Conservation (phyloP, 2,329 filamentous ascomycete species). For the Aphanocladium album region DNA sequence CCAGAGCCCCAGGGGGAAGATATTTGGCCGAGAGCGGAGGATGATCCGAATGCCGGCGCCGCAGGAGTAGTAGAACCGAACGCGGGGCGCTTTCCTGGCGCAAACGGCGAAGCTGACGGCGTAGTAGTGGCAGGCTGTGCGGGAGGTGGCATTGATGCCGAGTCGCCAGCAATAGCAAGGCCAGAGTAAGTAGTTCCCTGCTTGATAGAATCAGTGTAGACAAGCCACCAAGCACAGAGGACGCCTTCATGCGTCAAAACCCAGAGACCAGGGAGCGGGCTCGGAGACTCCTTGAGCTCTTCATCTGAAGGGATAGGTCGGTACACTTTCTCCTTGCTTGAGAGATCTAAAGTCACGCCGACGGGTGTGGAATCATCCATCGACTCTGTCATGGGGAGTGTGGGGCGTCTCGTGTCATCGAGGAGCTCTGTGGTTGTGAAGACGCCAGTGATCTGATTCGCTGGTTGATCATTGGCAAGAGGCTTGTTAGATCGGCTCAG, state of each 20-base stretch:
- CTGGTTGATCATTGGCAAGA: conserved; percentile 55
- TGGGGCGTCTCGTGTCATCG: conserved; percentile 70
- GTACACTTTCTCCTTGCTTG: conserved; percentile 69
- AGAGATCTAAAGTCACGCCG: conserved; percentile 79
- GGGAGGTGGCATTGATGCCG: conserved; percentile 25
- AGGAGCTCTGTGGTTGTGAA: conserved; percentile 70
- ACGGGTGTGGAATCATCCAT: conserved; percentile 68
- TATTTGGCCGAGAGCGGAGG: conserved; percentile 45
- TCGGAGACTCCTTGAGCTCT: conserved; percentile 72
- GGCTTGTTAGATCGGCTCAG: conserved; percentile 68
- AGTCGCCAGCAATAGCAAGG: conserved; percentile 44
- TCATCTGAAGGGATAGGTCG: conserved; percentile 72
- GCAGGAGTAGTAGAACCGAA: conserved; percentile 38
- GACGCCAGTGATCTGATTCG: conserved; percentile 56
- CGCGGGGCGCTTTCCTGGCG: conserved; percentile 27
- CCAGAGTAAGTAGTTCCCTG: conserved; percentile 69
- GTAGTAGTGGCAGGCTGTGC: conserved; percentile 15
- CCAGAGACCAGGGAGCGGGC: conserved; percentile 78
- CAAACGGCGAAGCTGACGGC: conserved; percentile 19
- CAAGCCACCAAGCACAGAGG: conserved; percentile 81
- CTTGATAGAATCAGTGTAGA: conserved; percentile 82
- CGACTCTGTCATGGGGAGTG: conserved; percentile 62
- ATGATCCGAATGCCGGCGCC: conserved; percentile 41
- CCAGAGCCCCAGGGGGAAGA: conserved; percentile 46
- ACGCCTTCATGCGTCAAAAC: conserved; percentile 85